Base-by-base conservation (phyloP, 2,329 filamentous ascomycete species). In the Trichoderma sp. region DNA sequence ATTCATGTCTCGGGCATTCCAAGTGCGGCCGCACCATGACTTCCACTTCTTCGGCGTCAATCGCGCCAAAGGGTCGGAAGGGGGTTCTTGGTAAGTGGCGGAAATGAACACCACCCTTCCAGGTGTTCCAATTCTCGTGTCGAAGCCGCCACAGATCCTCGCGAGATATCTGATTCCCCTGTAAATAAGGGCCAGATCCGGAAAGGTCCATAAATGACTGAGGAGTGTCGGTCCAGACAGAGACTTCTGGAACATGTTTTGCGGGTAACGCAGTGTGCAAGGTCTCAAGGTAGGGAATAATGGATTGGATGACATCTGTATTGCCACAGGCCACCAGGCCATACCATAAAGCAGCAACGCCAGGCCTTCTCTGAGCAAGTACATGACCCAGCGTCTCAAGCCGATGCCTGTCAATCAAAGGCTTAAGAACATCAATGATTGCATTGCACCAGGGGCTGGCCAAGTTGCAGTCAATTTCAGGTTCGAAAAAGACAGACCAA, bases 401-500 rank as follows among this genome's bases (percentile, higher is more conserved):
- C 7, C 61, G 20, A 6, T 47, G 36, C 5, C 4, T 3, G 0
- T 58, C 63, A 43, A 71, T 68, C 65, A 71, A 30, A 6, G 70
- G 70, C 15, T 43, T 34, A 15, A 71, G 11, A 4, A 55, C 55
- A 7, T 62, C 30, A 32, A 68, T 61, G 55, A 62, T 55, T 6
- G 64, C 64, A 5, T 62, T 66, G 30, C 36, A 69, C 70, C 70
- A 71, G 17, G 70, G 9, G 20, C 64, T 71, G 47, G 61, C 70
- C n/a, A 71, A 30, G n/a, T 71, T 71, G 55, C 70, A 71, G 30
- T 71, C 63, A 15, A 71, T 34, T 36, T 43, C 70, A n/a, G 63
- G 63, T 28, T 71, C 63, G 55, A 65, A 71, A 57, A 71, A 71
- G n/a, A 71, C 57, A 20, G 63, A 61, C 70, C 70, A 71, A 17